Evolutionary conservation across 2,329 filamentous ascomycete genomes (phyloP).

Genomic region (Blumeriella jaapii): DNA sequence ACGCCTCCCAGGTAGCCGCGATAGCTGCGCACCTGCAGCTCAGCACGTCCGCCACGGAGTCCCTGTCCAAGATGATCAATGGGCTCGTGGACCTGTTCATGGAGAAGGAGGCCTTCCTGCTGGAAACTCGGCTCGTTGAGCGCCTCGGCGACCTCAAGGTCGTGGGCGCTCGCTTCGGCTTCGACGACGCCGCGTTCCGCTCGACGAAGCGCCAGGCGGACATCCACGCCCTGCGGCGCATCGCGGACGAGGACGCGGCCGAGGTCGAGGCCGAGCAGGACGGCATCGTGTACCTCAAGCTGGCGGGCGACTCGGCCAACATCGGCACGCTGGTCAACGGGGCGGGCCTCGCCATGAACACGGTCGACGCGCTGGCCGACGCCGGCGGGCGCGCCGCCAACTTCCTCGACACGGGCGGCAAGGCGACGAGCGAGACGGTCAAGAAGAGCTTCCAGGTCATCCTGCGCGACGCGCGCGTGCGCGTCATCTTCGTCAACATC

Average conservation of each 20-base stretch:
- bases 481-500: constrained; percentile 61
- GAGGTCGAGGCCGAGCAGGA: constrained; percentile 53
- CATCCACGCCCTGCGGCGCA: constrained; percentile 45
- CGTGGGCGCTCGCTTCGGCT: constrained; percentile 45
- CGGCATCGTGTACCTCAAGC: constrained; percentile 70
- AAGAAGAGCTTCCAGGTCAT: constrained; percentile 66
- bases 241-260: constrained; percentile 37
- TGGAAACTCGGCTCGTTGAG: constrained; percentile 40
- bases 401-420: constrained; percentile 83
- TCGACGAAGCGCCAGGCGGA: constrained; percentile 49
- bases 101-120: constrained; percentile 52
- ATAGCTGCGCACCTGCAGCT: constrained; percentile 43
- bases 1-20: constrained; percentile 31
- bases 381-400: constrained; percentile 63
- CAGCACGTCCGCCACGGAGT: constrained; percentile 27
- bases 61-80: constrained; percentile 38
- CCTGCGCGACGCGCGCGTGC: constrained; percentile 58
- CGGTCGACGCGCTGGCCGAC: constrained; percentile 63
- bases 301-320: constrained; percentile 40
- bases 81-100: constrained; percentile 48
- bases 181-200: constrained; percentile 59
- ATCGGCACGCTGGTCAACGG: constrained; percentile 84
- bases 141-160: constrained; percentile 34
- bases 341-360: constrained; percentile 85
- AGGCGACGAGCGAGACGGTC: constrained; percentile 74